Conservation (phyloP, 2,329 filamentous ascomycete species). For the Hypoxylon sp. region DNA sequence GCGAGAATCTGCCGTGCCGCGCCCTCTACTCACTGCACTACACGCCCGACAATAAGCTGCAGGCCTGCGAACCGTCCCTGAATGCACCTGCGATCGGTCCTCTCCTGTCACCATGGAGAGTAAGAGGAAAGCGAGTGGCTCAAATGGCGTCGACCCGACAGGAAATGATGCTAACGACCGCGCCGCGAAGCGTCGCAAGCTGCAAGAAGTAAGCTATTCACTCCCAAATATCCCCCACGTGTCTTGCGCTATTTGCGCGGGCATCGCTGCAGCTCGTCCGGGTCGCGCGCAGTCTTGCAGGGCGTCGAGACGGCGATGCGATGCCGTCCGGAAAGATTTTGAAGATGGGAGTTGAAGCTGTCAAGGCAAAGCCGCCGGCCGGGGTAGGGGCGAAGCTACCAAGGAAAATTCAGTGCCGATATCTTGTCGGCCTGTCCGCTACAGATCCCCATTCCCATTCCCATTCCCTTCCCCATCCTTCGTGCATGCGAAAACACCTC, state of each 20-base stretch:
- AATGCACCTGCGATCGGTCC: constrained; percentile 22
- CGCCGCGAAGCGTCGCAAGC: constrained; percentile 63
- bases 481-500: constrained; percentile 20
- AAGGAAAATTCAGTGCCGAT: constrained; percentile 33
- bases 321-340: constrained; percentile 15
- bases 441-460: constrained; percentile 10
- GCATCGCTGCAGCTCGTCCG: constrained; percentile 24
- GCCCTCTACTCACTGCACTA: constrained; percentile 14
- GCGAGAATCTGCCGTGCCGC: constrained; percentile 6
- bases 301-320: constrained; percentile 33
- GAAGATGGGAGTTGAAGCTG: constrained; percentile 15
- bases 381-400: constrained; percentile 16
- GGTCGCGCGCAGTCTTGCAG: constrained; percentile 2
- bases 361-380: neutral
- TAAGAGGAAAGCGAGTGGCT: constrained; percentile 61
- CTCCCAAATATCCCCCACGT: constrained; percentile 17
- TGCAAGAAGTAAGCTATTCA: constrained; percentile 55
- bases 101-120: constrained; percentile 56
- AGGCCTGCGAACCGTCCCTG: constrained; percentile 8
- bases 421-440: constrained; percentile 20
- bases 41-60: constrained; percentile 5
- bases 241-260: constrained; percentile 31
- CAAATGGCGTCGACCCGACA: constrained; percentile 51
- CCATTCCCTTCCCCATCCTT: constrained; percentile 22
- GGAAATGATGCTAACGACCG: constrained; percentile 59